Percentiles rank a stretch among this genome's conserved stretches.
phyloP scores from a whole-genome alignment of 257 asterid genomes.

The Nicotiana paniculata region DNA sequence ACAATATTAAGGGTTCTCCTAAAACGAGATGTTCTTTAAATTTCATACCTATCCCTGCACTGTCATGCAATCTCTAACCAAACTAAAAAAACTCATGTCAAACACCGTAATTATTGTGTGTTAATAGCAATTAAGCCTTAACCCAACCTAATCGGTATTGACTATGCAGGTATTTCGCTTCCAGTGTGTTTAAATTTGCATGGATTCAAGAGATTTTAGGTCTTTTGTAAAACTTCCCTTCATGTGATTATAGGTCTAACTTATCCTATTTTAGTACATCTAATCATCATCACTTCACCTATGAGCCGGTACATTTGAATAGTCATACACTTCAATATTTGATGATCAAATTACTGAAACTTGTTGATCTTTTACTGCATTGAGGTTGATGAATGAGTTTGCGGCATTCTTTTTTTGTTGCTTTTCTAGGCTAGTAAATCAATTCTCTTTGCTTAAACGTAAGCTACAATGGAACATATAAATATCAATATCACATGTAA shows the following conservation, averaged over 20 bases:
- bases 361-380: not conserved
- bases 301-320: not conserved
- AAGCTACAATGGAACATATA: not conserved
- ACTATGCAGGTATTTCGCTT: not conserved
- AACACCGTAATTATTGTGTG: not conserved
- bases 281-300: not conserved
- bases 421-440: constrained; percentile 16
- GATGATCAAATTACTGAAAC: not conserved
- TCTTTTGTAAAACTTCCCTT: not conserved
- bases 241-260: not conserved
- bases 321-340: not conserved
- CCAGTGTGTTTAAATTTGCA: not conserved
- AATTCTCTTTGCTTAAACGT: not conserved
- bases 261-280: not conserved
- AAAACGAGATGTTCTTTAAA: not conserved
- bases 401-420: not conserved
- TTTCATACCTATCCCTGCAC: not conserved
- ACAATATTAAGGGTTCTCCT: not conserved
- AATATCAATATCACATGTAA: not conserved
- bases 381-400: not conserved
- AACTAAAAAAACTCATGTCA: not conserved
- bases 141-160: not conserved
- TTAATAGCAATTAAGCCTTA: not conserved
- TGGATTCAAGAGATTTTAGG: not conserved
- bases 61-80: not conserved